A percentile compares a stretch with the other conserved stretches of the same genome.
These are phyloP conservation scores for Pythium sukuiense DNA, from an alignment of 352 stramenopile species.

Conservation along the genomic window DNA sequence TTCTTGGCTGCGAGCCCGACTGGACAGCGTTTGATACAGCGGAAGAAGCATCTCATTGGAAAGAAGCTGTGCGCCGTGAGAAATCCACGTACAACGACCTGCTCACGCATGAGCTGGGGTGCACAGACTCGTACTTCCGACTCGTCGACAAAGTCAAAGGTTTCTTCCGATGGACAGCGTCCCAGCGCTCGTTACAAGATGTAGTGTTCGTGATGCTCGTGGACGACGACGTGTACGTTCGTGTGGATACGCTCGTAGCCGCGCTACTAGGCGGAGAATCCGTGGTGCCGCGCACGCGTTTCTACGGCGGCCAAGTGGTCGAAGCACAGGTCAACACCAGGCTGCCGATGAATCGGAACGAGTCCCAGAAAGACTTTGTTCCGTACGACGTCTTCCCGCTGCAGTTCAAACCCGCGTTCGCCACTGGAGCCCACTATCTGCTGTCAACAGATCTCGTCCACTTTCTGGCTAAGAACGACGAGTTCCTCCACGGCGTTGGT, in stretches of 20 bases:
- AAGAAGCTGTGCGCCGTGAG: conserved; percentile 21
- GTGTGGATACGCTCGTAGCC: neutral
- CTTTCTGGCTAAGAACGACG: conserved; percentile 30
- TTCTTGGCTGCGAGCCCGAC: conserved; percentile 35
- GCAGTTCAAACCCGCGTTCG: conserved; percentile 29
- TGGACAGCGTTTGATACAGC: neutral
- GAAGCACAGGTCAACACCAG: conserved; percentile 20
- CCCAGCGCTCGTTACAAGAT: too few relatives aligned
- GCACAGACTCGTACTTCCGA: conserved; percentile 44
- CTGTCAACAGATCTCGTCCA: conserved; percentile 31
- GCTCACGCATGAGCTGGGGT: conserved; percentile 47
- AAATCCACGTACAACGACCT: conserved; percentile 41
- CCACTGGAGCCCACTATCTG: conserved; percentile 36
- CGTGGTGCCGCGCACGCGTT: neutral
- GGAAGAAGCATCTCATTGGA: neutral
- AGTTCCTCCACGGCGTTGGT: neutral
- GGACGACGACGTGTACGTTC: conserved; percentile 53
- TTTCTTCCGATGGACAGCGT: conserved; percentile 28
- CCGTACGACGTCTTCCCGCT: conserved; percentile 12
- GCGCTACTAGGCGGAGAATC: neutral
- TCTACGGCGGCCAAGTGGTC: conserved; percentile 38
- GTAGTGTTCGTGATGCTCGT: conserved; percentile 34
- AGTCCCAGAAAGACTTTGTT: conserved; percentile 15
- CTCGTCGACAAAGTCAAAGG: conserved; percentile 51
- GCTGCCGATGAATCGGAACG: conserved; percentile 11